Conservation (phyloP, 139 green algal genomes). For the Chlorella sp. region DNA sequence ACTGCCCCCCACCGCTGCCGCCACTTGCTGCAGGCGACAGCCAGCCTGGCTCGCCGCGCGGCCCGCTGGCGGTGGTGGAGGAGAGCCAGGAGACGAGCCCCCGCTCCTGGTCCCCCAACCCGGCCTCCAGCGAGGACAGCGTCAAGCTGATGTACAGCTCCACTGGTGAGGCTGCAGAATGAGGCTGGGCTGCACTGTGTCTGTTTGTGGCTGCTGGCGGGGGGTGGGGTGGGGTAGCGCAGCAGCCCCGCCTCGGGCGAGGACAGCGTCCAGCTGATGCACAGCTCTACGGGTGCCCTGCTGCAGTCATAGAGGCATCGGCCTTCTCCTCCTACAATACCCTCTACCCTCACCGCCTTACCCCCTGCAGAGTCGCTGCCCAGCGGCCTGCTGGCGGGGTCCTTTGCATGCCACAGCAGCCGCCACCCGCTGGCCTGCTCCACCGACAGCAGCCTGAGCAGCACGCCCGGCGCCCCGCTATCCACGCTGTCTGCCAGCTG, state of each 20-base stretch:
- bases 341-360: neutral
- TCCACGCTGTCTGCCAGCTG: too few relatives aligned
- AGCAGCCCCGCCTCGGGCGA: neutral
- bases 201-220: too few relatives aligned
- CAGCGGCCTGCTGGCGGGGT: neutral
- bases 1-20: neutral
- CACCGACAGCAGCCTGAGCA: slow-evolving; percentile 31
- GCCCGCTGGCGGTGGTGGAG: slow-evolving; percentile 1
- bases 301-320: neutral
- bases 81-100: slow-evolving; percentile 30
- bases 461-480: slow-evolving; percentile 6
- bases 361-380: slow-evolving; percentile 10
- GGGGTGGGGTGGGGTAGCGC: neutral
- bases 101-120: slow-evolving; percentile 13
- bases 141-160: slow-evolving; percentile 1
- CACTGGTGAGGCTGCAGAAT: neutral
- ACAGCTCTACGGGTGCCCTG: neutral
- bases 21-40: neutral
- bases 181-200: too few relatives aligned
- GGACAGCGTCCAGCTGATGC: neutral
- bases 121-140: neutral
- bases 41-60: slow-evolving; percentile 14
- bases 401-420: too few relatives aligned
- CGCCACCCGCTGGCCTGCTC: neutral
- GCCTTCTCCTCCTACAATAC: neutral